Percentiles rank a stretch among this genome's conserved stretches.
phyloP scores from a whole-genome alignment of 768 basidiomycete species.

The Pleurotus salmoneostramineus region DNA sequence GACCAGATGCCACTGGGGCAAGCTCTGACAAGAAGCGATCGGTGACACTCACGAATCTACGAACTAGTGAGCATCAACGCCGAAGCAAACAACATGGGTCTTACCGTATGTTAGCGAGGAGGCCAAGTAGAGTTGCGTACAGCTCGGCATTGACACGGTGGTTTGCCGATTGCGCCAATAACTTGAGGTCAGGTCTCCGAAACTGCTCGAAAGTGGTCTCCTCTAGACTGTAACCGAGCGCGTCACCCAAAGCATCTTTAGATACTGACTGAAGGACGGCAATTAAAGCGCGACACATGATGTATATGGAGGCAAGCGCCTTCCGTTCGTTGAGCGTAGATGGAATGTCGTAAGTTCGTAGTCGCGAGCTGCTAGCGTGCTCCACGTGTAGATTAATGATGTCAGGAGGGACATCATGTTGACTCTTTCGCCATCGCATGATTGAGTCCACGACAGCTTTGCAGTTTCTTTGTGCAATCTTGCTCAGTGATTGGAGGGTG shows the following conservation, averaged over 20 bases:
- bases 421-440: slow-evolving; percentile 81
- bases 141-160: slow-evolving; percentile 78
- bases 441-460: slow-evolving; percentile 85
- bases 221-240: slow-evolving; percentile 77
- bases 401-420: slow-evolving; percentile 58
- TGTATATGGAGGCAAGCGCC: slow-evolving; percentile 81
- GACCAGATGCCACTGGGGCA: slow-evolving; percentile 65
- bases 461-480: slow-evolving; percentile 80
- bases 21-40: slow-evolving; percentile 86
- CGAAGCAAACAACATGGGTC: slow-evolving; percentile 16
- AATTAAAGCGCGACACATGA: slow-evolving; percentile 86
- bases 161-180: slow-evolving; percentile 66
- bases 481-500: slow-evolving; percentile 79
- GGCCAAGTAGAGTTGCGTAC: slow-evolving; percentile 80
- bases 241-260: slow-evolving; percentile 75
- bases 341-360: slow-evolving; percentile 43
- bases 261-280: slow-evolving; percentile 68
- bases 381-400: slow-evolving; percentile 46
- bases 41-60: slow-evolving; percentile 87
- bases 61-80: neutral
- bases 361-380: slow-evolving; percentile 27
- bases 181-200: slow-evolving; percentile 63
- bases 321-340: slow-evolving; percentile 64
- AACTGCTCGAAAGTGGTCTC: slow-evolving; percentile 88
- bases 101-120: slow-evolving; percentile 77